These are phyloP conservation scores for Picochlorum sp. DNA, from an alignment of 139 green algal genomes.

Conservation along the genomic window DNA sequence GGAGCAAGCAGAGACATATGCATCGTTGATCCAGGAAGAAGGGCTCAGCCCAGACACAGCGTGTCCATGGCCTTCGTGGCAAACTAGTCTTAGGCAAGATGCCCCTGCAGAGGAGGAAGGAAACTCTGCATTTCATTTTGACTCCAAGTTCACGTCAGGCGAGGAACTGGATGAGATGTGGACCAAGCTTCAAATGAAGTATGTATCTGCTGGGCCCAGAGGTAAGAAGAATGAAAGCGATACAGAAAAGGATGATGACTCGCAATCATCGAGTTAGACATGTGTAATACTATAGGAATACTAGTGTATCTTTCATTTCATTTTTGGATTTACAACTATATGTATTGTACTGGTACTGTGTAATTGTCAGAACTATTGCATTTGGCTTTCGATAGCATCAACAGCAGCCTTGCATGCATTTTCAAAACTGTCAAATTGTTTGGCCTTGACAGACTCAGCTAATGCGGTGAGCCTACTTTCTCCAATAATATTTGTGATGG, in stretches of 20 bases:
- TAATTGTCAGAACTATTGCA: no score
- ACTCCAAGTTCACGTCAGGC: conserved; percentile 3
- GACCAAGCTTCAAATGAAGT: conserved; percentile 9
- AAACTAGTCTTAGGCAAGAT: background rate
- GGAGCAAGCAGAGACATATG: conserved; percentile 3
- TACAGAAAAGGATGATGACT: background rate
- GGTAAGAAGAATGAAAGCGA: no score
- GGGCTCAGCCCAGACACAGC: conserved; percentile 4
- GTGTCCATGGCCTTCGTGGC: conserved; percentile 15
- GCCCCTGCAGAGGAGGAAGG: background rate
- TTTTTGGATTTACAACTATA: no score
- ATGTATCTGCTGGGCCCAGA: background rate
- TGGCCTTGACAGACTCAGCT: no score
- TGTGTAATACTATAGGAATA: no score
- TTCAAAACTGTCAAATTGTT: no score
- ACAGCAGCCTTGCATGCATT: no score
- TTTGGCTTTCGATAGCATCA: no score
- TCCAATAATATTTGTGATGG: background rate
- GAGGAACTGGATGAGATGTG: conserved; percentile 18
- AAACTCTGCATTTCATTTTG: conserved; percentile 15
- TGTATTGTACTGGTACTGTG: no score
- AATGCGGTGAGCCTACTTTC: background rate
- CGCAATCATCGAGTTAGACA: background rate
- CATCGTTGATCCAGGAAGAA: conserved; percentile 10
- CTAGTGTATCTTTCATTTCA: no score